Conservation (phyloP, 1,284 basidiomycete species). For the Moesziomyces globuligerus region DNA sequence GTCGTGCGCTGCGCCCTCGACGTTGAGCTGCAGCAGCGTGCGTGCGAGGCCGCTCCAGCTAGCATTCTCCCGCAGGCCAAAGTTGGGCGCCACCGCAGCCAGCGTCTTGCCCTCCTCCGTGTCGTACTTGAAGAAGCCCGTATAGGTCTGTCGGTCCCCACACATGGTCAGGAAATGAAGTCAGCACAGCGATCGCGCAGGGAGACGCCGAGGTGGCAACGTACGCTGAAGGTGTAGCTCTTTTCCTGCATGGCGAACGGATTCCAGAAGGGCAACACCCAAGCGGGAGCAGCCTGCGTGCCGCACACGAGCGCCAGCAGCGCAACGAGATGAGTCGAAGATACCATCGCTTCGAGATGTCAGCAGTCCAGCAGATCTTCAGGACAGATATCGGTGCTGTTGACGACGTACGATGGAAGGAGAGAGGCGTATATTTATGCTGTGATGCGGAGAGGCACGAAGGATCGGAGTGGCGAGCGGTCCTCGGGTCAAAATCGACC, state of each 20-base stretch:
- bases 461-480: background rate
- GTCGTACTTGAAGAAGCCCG: conserved; percentile 47
- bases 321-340: conserved; percentile 20
- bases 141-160: conserved; percentile 13
- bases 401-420: background rate
- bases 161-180: background rate
- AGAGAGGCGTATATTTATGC: background rate
- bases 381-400: no score
- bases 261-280: conserved; percentile 14
- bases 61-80: conserved; percentile 39
- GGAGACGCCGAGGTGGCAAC: background rate
- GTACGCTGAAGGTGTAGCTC: conserved; percentile 36
- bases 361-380: no score
- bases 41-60: conserved; percentile 31
- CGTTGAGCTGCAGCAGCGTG: conserved; percentile 36
- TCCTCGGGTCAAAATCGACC: background rate
- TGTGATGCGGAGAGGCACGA: background rate
- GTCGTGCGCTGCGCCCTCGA: conserved; percentile 10
- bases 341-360: conserved; percentile 13
- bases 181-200: background rate
- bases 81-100: conserved; percentile 45
- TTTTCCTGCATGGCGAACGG: conserved; percentile 34
- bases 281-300: conserved; percentile 28
- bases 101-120: conserved; percentile 27
- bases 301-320: conserved; percentile 22